Percentiles rank a stretch among this genome's conserved stretches.
phyloP scores from a whole-genome alignment of 345 rosid species.

The Isatis tinctoria region DNA sequence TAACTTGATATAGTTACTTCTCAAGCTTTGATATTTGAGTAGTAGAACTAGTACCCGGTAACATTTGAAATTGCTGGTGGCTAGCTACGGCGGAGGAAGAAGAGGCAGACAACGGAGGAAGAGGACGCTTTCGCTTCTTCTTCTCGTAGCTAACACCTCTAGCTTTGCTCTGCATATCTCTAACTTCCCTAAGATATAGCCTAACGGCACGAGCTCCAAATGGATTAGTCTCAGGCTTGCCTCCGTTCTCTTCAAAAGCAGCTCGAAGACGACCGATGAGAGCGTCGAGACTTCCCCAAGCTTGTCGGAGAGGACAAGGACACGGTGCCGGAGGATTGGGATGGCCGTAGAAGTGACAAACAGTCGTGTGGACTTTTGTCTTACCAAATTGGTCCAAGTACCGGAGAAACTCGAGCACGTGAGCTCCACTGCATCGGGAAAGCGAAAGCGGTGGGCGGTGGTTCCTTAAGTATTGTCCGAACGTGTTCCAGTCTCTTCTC shows the following conservation, averaged over 20 bases:
- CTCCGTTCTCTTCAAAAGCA: slow-evolving; percentile 67
- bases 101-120: slow-evolving; percentile 20
- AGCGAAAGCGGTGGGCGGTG: slow-evolving; percentile 60
- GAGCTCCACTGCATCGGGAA: slow-evolving; percentile 61
- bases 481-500: slow-evolving; percentile 77
- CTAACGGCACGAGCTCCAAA: slow-evolving; percentile 67
- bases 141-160: slow-evolving; percentile 72
- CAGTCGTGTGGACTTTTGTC: slow-evolving; percentile 59
- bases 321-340: slow-evolving; percentile 69
- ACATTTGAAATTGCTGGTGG: slow-evolving; percentile 35
- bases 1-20: slow-evolving; percentile 6
- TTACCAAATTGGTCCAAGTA: slow-evolving; percentile 71
- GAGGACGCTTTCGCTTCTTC: slow-evolving; percentile 68
- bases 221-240: slow-evolving; percentile 62
- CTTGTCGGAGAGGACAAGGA: slow-evolving; percentile 71
- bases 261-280: slow-evolving; percentile 68
- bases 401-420: slow-evolving; percentile 68
- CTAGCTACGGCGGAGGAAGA: slow-evolving; percentile 22
- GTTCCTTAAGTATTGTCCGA: slow-evolving; percentile 58
- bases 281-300: slow-evolving; percentile 78
- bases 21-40: slow-evolving; percentile 23
- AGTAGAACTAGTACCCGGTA: slow-evolving; percentile 31
- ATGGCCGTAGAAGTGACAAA: slow-evolving; percentile 63
- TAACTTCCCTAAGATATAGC: slow-evolving; percentile 62
- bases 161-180: slow-evolving; percentile 66